Evolutionary conservation across 2,329 filamentous ascomycete species (phyloP), one percentile per base, ranked within the genome.

Genomic region (Epichloe uncinata): DNA sequence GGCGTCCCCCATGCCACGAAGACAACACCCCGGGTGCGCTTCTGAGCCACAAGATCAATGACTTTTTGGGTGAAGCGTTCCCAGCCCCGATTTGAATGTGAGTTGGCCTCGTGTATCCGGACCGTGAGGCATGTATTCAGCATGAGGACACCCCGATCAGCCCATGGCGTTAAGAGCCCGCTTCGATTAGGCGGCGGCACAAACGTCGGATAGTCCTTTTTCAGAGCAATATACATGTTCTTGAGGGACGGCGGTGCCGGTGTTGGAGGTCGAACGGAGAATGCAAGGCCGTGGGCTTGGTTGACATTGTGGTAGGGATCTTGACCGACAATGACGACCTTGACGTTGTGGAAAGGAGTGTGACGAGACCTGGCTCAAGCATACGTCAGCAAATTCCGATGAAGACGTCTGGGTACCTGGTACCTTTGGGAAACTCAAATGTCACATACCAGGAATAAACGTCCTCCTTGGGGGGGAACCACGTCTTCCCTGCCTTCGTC

Each of bases 301-400:
- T 94, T 94, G 65, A 81, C 67, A 65, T 95, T 95, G 72, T 98
- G 93, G 67, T 98, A 98, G 3, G 93, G 93, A 65, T 98, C 93
- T 71, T 98, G 93, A 56, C 93, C 93, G 49, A 97, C 69, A 61
- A 98, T 89, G 53, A 98, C 90, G 51, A 86, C 85, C 67, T 95
- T 95, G 65, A 97, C 90, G 13, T 76, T 84, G 70, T 84, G 73
- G 58, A 98, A 82, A 7, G 93, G 90, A 0, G 91, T 96, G 66
- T 95, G 85, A 26, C 89, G 52, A n/a, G 41, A 51, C 45, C 44
- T 47, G 15, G 30, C 4, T 3, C n/a, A 40, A 30, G 2, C 13
- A 16, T 38, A 44, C 36, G 41, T 41, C 40, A 42, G 47, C 22
- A 45, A 16, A 36, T 15, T 9, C 26, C 46, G 9, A 42, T 8